Conservation (phyloP, 2,329 filamentous ascomycete species). For the Colletotrichum graminicola region DNA sequence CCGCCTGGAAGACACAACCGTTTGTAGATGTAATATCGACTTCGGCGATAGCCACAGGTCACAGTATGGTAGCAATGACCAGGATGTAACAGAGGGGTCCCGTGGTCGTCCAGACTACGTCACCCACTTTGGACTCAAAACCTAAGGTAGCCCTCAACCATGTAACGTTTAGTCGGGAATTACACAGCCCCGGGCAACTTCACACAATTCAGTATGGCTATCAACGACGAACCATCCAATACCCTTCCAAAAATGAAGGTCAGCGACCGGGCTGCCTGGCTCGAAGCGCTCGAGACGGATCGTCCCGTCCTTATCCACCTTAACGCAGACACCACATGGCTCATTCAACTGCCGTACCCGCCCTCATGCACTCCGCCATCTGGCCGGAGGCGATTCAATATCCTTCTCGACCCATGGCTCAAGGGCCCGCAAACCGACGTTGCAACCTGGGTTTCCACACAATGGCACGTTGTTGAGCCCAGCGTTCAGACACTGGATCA, state of each 20-base stretch:
- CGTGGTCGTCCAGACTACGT: constrained; percentile 20
- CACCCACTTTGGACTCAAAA: not conserved
- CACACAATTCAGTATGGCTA: not conserved
- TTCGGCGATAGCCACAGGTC: not conserved
- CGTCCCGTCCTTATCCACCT: constrained; percentile 69
- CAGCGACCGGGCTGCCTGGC: constrained; percentile 25
- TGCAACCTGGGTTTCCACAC: constrained; percentile 73
- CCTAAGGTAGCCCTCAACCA: not conserved
- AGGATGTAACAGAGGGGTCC: not conserved
- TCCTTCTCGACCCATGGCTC: constrained; percentile 76
- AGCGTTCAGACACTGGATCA: constrained; percentile 66
- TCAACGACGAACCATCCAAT: not conserved
- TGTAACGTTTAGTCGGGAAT: not conserved
- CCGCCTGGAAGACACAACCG: not conserved
- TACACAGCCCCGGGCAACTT: not conserved
- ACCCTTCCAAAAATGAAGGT: constrained; percentile 20
- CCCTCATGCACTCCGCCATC: constrained; percentile 54
- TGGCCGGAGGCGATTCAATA: constrained; percentile 69
- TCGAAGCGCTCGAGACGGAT: constrained; percentile 16
- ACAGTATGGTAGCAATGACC: not conserved
- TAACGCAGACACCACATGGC: constrained; percentile 76
- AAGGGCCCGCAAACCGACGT: constrained; percentile 72
- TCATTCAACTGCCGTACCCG: constrained; percentile 73
- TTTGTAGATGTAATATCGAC: not conserved
- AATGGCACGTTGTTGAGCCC: constrained; percentile 70